Conservation (phyloP, 305 asterid species). For the Euphrasia arctica region DNA sequence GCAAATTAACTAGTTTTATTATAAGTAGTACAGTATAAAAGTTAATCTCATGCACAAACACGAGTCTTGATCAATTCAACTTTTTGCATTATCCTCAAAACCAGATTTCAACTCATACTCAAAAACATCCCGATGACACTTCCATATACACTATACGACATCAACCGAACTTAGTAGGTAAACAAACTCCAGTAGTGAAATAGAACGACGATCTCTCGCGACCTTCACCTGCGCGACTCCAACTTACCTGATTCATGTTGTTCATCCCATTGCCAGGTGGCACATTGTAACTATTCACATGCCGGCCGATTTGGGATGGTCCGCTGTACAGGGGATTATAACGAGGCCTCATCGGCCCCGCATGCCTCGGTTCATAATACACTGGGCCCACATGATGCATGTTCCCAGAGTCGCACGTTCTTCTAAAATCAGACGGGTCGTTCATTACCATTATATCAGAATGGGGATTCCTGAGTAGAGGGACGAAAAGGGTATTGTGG, state of each 20-base stretch:
- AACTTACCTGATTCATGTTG: neutral
- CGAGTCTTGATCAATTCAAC: too few relatives aligned
- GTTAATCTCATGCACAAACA: too few relatives aligned
- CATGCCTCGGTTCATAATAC: constrained; percentile 9
- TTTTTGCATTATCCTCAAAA: too few relatives aligned
- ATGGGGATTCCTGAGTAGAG: neutral
- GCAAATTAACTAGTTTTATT: too few relatives aligned
- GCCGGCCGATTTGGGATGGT: neutral
- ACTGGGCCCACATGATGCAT: constrained; percentile 17
- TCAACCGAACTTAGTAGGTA: constrained; percentile 18
- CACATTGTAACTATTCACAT: neutral
- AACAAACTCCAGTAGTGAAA: neutral
- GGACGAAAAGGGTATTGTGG: neutral
- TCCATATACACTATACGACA: neutral
- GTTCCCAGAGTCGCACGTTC: constrained; percentile 7
- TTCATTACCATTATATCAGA: constrained; percentile 20
- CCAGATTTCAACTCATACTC: neutral
- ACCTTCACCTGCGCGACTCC: neutral
- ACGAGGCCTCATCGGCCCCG: constrained; percentile 27
- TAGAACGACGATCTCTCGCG: constrained; percentile 30
- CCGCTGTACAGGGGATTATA: constrained; percentile 6
- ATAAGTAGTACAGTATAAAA: too few relatives aligned
- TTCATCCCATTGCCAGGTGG: neutral
- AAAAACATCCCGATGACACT: neutral
- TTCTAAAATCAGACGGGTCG: constrained; percentile 9